phyloP scores from a whole-genome alignment of 2,329 filamentous ascomycete species.

The Aspergillus caelatus region DNA sequence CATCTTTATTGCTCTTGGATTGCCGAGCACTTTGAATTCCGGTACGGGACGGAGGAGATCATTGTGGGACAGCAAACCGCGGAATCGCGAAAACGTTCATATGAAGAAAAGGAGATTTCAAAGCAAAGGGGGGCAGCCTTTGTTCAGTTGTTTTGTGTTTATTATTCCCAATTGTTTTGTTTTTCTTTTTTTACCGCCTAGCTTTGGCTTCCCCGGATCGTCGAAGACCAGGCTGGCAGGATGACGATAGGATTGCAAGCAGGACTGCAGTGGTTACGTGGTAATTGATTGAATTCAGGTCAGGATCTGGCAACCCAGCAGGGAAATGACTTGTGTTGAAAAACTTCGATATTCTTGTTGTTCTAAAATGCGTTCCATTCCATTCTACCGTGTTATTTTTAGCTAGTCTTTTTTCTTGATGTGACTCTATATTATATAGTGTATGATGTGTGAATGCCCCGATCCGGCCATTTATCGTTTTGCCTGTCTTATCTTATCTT shows the following conservation, averaged over 20 bases:
- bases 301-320: not conserved
- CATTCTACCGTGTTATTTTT: conserved; percentile 13
- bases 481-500: conserved; percentile 8
- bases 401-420: not conserved
- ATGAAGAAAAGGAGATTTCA: not conserved
- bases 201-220: not conserved
- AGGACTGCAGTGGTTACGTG: conserved; percentile 4
- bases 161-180: conserved; percentile 15
- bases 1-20: not conserved
- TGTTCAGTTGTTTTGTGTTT: conserved; percentile 3
- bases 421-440: not conserved
- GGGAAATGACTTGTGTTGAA: not conserved
- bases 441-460: conserved; percentile 5
- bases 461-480: not conserved
- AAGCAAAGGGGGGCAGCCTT: not conserved
- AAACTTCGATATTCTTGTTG: not conserved
- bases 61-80: conserved; percentile 8
- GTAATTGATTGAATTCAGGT: conserved; percentile 2
- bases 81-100: not conserved
- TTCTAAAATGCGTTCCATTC: not conserved
- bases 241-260: conserved; percentile 6
- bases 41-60: conserved; percentile 7
- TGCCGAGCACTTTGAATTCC: not conserved
- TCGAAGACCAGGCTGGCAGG: not conserved
- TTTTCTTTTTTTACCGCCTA: not conserved